A percentile compares a stretch with the other conserved stretches of the same genome.
phyloP scores from a whole-genome alignment of 257 asterid genomes.

The Eustoma russellianum region DNA sequence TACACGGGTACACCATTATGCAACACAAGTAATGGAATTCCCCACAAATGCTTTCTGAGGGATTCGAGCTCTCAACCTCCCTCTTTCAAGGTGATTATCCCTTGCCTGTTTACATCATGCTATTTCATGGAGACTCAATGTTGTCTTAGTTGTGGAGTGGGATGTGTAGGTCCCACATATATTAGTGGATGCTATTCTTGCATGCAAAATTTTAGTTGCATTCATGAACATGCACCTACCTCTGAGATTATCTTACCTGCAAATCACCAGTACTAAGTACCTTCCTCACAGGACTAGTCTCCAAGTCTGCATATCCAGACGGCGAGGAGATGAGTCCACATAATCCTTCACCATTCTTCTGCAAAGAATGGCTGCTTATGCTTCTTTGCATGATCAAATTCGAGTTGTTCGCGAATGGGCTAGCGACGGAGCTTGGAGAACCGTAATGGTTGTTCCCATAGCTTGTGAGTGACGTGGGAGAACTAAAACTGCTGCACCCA shows the following conservation, averaged over 20 bases:
- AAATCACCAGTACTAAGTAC: constrained; percentile 56
- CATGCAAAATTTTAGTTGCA: background rate
- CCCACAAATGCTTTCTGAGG: too few species aligned
- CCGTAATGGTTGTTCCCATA: constrained; percentile 28
- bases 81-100: too few species aligned
- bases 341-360: constrained; percentile 32
- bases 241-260: constrained; percentile 25
- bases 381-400: constrained; percentile 44
- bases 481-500: constrained; percentile 64
- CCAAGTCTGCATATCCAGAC: constrained; percentile 30
- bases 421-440: constrained; percentile 37
- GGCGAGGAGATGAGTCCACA: constrained; percentile 31
- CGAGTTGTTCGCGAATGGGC: constrained; percentile 17
- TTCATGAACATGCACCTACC: background rate
- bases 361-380: constrained; percentile 58
- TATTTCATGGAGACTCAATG: too few species aligned
- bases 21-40: too few species aligned
- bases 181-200: background rate
- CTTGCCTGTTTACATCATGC: too few species aligned
- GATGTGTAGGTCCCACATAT: too few species aligned
- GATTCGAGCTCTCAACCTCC: too few species aligned
- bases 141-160: too few species aligned
- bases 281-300: constrained; percentile 44
- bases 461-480: constrained; percentile 39
- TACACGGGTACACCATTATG: too few species aligned